These are phyloP conservation scores for Solanum etuberosum DNA, from an alignment of 257 asterid genomes.

Conservation along the genomic window DNA sequence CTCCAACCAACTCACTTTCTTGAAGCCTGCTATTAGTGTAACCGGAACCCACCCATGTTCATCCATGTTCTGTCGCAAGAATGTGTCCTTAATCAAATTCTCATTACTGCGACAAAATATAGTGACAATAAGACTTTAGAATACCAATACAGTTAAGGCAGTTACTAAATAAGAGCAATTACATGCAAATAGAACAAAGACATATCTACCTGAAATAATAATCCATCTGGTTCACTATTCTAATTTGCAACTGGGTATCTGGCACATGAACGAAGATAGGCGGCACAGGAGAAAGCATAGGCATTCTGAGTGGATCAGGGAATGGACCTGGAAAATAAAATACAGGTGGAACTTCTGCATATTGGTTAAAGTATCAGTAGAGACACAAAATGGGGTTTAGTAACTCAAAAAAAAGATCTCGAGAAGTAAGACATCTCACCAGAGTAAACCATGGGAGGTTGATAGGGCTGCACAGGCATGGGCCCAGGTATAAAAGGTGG, in stretches of 20 bases:
- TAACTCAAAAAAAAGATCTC: background rate
- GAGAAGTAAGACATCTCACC: slow-evolving; percentile 33
- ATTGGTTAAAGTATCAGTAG: slow-evolving; percentile 9
- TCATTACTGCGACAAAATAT: slow-evolving; percentile 19
- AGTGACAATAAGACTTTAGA: background rate
- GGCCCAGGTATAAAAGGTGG: slow-evolving; percentile 30
- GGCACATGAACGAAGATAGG: slow-evolving; percentile 14
- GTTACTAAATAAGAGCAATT: background rate
- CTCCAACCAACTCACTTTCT: slow-evolving; percentile 34
- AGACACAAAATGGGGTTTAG: background rate
- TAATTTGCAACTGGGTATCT: slow-evolving; percentile 45
- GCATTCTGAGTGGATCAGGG: slow-evolving; percentile 40
- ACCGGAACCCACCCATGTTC: slow-evolving; percentile 74
- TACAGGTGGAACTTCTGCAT: slow-evolving; percentile 46
- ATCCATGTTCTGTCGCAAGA: slow-evolving; percentile 71
- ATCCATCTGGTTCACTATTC: slow-evolving; percentile 54
- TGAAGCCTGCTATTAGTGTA: slow-evolving; percentile 58
- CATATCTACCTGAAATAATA: slow-evolving; percentile 59
- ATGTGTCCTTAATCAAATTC: slow-evolving; percentile 59
- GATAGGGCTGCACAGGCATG: slow-evolving; percentile 14
- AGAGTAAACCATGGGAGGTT: slow-evolving; percentile 36
- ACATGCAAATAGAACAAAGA: background rate
- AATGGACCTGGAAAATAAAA: slow-evolving; percentile 34
- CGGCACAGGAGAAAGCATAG: slow-evolving; percentile 34
- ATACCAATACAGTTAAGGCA: background rate